These are phyloP conservation scores for Platismatia glauca DNA, from an alignment of 495 filamentous ascomycete species.

Conservation along the genomic window DNA sequence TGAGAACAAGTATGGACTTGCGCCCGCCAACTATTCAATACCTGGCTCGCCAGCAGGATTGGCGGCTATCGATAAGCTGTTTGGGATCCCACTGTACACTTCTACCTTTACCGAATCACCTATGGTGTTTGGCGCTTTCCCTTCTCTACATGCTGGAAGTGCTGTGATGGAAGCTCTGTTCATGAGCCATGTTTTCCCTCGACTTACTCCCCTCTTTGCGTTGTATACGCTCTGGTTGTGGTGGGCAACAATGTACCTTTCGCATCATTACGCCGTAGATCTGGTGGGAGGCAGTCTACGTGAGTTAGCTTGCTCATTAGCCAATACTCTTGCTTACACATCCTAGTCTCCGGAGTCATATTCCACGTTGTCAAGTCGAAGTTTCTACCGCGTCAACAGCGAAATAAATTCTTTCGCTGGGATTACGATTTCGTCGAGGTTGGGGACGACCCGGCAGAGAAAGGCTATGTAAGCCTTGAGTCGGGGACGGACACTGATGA, in stretches of 20 bases:
- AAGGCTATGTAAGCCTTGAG: constrained; percentile 50
- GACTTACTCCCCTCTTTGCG: constrained; percentile 63
- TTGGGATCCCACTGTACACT: constrained; percentile 87
- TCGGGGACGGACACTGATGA: constrained; percentile 57
- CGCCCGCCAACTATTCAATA: constrained; percentile 87
- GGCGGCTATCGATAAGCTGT: constrained; percentile 75
- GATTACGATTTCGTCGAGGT: constrained; percentile 89
- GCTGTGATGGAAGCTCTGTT: constrained; percentile 87
- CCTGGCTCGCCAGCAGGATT: constrained; percentile 78
- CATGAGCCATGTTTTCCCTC: constrained; percentile 82
- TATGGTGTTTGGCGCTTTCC: constrained; percentile 90
- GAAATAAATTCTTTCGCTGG: constrained; percentile 81
- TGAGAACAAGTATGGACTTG: constrained; percentile 79
- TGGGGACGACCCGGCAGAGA: constrained; percentile 50
- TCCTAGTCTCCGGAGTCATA: constrained; percentile 55
- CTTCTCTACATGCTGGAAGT: constrained; percentile 76
- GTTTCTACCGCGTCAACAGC: constrained; percentile 72
- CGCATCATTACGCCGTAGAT: constrained; percentile 93
- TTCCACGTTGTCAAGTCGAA: constrained; percentile 73
- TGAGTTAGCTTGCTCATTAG: constrained; percentile 27
- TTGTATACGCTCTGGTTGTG: constrained; percentile 84
- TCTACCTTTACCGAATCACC: constrained; percentile 81
- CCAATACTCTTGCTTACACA: constrained; percentile 15
- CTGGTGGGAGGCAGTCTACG: constrained; percentile 72
- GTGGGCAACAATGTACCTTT: constrained; percentile 98